phyloP scores from a whole-genome alignment of 1,139 yeast genomes.

The Pichia sp. region DNA sequence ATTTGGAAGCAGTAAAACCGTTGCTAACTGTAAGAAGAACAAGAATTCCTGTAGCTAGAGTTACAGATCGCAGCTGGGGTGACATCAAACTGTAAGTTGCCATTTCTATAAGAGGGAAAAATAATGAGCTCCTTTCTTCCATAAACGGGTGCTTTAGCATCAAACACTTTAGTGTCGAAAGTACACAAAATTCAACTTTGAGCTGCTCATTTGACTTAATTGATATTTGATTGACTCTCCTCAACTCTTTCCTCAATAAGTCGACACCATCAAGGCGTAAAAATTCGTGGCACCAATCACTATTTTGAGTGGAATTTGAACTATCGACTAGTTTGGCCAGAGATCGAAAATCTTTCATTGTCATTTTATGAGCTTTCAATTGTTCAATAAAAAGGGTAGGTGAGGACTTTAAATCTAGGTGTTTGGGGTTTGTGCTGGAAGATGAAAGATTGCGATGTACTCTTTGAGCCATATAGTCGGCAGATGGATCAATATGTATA shows the following conservation, averaged over 20 bases:
- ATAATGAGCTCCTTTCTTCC: constrained; percentile 34
- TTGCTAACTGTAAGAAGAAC: constrained; percentile 30
- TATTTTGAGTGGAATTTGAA: constrained; percentile 33
- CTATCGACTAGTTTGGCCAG: constrained; percentile 44
- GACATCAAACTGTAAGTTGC: constrained; percentile 42
- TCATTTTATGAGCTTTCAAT: constrained; percentile 38
- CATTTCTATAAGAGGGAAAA: constrained; percentile 32
- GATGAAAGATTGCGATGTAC: background rate
- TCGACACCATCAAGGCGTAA: constrained; percentile 45
- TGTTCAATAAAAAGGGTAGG: constrained; percentile 19
- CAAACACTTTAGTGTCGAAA: constrained; percentile 45
- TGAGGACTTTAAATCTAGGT: background rate
- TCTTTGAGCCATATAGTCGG: too few species aligned
- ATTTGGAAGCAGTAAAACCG: constrained; percentile 17
- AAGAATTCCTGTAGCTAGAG: constrained; percentile 72
- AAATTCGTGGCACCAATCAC: constrained; percentile 46
- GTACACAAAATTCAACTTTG: constrained; percentile 45
- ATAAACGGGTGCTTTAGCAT: constrained; percentile 45
- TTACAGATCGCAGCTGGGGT: constrained; percentile 69
- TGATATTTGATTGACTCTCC: constrained; percentile 17
- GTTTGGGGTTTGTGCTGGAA: background rate
- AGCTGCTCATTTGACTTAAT: constrained; percentile 40
- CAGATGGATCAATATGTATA: too few species aligned
- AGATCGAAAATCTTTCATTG: constrained; percentile 40
- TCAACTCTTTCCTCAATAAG: constrained; percentile 29